These are phyloP conservation scores for Neurospora hispaniola DNA, from an alignment of 495 filamentous ascomycete species.

Conservation along the genomic window DNA sequence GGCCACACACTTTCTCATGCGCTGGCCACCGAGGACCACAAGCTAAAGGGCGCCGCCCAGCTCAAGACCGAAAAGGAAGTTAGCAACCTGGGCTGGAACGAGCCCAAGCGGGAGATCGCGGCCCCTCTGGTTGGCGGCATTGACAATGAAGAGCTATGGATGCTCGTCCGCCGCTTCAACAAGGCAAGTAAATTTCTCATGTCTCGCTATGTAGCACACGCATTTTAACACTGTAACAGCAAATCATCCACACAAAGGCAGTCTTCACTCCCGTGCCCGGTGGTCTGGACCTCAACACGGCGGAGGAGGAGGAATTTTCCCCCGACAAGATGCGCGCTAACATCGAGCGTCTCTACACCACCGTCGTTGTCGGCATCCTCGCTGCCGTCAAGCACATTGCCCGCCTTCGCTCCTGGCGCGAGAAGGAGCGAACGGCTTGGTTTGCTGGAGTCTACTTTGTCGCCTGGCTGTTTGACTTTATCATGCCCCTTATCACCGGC, in stretches of 20 bases:
- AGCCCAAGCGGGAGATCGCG: conserved; percentile 45
- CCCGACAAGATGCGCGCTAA: conserved; percentile 76
- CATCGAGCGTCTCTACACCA: conserved; percentile 79
- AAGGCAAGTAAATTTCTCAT: conserved; percentile 42
- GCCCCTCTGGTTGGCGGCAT: conserved; percentile 59
- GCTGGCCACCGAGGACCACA: conserved; percentile 22
- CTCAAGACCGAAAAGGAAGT: conserved; percentile 35
- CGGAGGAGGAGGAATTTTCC: conserved; percentile 74
- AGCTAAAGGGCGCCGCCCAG: conserved; percentile 26
- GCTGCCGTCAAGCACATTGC: conserved; percentile 62
- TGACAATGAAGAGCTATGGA: conserved; percentile 77
- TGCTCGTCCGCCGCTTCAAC: conserved; percentile 71
- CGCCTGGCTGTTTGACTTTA: conserved; percentile 67
- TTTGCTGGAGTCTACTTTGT: conserved; percentile 61
- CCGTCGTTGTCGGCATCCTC: conserved; percentile 58
- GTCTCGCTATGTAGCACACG: too few species aligned
- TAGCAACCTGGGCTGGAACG: conserved; percentile 65
- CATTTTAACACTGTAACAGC: conserved; percentile 32
- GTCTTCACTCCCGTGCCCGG: conserved; percentile 35
- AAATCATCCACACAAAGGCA: conserved; percentile 82
- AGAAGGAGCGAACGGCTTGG: conserved; percentile 52
- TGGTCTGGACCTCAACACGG: conserved; percentile 69
- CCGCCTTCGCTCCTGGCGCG: conserved; percentile 70
- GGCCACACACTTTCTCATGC: conserved; percentile 28
- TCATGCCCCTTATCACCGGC: conserved; percentile 49